Base-by-base conservation (phyloP, 2,329 filamentous ascomycete species). In the Gnomoniopsis smithogilvyi region DNA sequence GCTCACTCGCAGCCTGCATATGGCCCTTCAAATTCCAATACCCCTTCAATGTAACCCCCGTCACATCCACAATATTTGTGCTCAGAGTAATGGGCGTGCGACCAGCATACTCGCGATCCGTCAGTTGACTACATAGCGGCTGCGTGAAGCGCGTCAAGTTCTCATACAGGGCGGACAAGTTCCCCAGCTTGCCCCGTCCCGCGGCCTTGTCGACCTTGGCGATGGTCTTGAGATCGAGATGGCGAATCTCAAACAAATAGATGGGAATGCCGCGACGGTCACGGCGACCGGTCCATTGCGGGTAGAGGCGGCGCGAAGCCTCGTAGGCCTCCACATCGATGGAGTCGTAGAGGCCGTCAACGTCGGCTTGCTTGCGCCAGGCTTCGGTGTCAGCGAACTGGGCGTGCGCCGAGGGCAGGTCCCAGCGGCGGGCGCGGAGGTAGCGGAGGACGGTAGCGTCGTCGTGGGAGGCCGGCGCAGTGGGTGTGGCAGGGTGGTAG, bases 21-120 rank as follows among this genome's bases (percentile, higher is more conserved):
- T 97, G 94, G 24, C 77, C 78, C 79, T 96, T 95, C 63, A 98
- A 76, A 74, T 96, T 96, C 94, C 94, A 97, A 73, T 97, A 97
- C 77, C 96, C 92, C 78, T 91, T 92, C 72, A 98, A 74, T 6
- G 91, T 91, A 26, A 97, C 93, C 15, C 88, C 87, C 17, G 86
- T 89, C 64, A 98, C 92, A 72, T 98, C 94, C 59, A 97, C 92
- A 67, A 98, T 96, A 75, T 97, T 97, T 67, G 91, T 96, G 69
- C 89, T 93, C 67, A 95, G 88, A 43, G 92, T 94, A 66, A 97
- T 92, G 7, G 94, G 94, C n/a, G 91, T 92, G 64, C 88, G 84
- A 10, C 41, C 41, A 3, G 88, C 82, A 70, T 90, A 78, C 8
- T 87, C 85, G 67, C 93, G 84, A 67, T 91, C 84, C 49, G 78